phyloP scores from a whole-genome alignment of 345 rosid genomes.

The Conringia planisiliqua region DNA sequence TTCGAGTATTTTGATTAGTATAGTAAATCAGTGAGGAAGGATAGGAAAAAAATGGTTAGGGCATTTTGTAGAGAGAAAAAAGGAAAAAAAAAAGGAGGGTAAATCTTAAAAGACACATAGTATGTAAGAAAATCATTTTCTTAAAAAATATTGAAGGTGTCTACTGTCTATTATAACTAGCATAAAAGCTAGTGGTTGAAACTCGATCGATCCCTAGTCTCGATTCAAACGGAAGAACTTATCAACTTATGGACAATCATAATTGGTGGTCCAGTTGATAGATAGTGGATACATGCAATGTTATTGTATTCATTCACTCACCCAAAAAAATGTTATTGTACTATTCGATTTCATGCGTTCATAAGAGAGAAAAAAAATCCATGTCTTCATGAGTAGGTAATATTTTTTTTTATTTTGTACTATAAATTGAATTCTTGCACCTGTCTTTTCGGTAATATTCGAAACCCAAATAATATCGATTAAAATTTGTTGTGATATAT shows the following conservation, averaged over 20 bases:
- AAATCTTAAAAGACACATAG: not conserved
- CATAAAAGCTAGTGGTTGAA: not conserved
- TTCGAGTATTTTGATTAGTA: not conserved
- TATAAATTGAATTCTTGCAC: not conserved
- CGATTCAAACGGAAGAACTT: not conserved
- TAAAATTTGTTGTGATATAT: not conserved
- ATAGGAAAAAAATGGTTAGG: too few relatives aligned
- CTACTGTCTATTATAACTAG: not conserved
- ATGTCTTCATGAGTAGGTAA: not conserved
- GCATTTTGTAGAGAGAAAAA: too few relatives aligned
- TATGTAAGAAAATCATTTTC: not conserved
- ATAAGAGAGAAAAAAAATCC: not conserved
- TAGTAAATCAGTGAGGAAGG: too few relatives aligned
- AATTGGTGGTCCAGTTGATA: not conserved
- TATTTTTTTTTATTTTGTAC: not conserved
- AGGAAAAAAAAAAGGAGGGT: too few relatives aligned
- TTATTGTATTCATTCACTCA: not conserved
- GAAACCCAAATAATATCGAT: not conserved
- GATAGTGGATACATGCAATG: not conserved
- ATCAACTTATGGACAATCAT: not conserved
- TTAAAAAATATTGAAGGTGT: not conserved
- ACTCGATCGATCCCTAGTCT: not conserved
- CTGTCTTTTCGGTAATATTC: not conserved
- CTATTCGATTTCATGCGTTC: not conserved
- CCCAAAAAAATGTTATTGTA: too few relatives aligned